A percentile compares a stretch with the other conserved stretches of the same genome.
Conservation (phyloP, 1,284 basidiomycete genomes). For the Moniliophthora roreri region DNA sequence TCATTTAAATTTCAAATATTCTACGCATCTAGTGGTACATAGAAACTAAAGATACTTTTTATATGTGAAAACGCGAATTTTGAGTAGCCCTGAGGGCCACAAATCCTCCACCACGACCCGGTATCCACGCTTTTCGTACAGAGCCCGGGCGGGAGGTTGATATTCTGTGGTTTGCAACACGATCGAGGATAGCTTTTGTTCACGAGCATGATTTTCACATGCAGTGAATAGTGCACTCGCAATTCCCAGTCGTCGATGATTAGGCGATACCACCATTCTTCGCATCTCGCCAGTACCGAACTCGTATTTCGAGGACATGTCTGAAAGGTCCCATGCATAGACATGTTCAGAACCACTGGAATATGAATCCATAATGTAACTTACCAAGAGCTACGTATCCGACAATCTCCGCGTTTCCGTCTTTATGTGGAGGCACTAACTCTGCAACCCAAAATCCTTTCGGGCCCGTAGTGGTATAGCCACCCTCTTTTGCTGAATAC, state of each 20-base stretch:
- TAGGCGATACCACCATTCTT: constrained; percentile 24
- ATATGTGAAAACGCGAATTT: constrained; percentile 6
- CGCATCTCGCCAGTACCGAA: constrained; percentile 19
- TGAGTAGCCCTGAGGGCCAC: background rate
- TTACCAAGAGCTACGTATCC: constrained; percentile 27
- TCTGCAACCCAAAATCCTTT: constrained; percentile 32
- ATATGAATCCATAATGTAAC: background rate
- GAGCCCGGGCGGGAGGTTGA: constrained; percentile 19
- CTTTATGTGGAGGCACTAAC: constrained; percentile 12
- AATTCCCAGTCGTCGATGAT: constrained; percentile 22
- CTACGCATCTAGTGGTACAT: background rate
- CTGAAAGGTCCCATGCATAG: no score
- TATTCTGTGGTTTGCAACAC: constrained; percentile 19
- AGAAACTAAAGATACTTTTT: constrained; percentile 1
- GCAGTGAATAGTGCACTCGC: constrained; percentile 18
- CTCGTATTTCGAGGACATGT: constrained; percentile 11
- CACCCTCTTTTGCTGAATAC: background rate
- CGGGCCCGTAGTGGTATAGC: constrained; percentile 17
- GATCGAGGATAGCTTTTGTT: constrained; percentile 14
- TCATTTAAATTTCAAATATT: background rate
- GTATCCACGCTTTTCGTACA: constrained; percentile 20
- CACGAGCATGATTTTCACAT: constrained; percentile 20
- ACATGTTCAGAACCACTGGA: constrained; percentile 1
- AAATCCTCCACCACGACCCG: background rate
- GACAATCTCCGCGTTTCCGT: constrained; percentile 20